Evolutionary conservation across 768 basidiomycete genomes (phyloP).

Genomic region (Leccinum incarnatum): DNA sequence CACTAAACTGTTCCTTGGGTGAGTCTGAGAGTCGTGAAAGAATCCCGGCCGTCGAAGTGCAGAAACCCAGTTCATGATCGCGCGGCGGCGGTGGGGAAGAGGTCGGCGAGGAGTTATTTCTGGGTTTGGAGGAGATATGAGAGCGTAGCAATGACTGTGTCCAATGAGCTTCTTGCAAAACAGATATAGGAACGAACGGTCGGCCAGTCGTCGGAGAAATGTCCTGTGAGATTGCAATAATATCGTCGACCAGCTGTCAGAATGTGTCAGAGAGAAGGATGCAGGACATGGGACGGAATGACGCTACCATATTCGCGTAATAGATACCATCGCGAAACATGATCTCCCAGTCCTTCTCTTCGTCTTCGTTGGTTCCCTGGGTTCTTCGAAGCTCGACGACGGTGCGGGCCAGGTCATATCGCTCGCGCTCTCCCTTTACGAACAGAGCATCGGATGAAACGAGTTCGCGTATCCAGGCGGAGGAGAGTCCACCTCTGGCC

Average conservation of each 20-base stretch:
- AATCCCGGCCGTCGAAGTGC: constrained; percentile 54
- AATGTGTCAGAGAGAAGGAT: constrained; percentile 6
- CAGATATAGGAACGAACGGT: constrained; percentile 63
- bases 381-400: constrained; percentile 73
- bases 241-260: constrained; percentile 72
- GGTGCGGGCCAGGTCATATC: constrained; percentile 74
- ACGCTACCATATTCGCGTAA: constrained; percentile 79
- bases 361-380: constrained; percentile 50
- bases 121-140: constrained; percentile 46
- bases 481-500: constrained; percentile 69
- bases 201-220: constrained; percentile 66
- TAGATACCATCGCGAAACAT: constrained; percentile 80
- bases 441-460: constrained; percentile 80
- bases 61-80: constrained; percentile 68
- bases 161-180: constrained; percentile 82
- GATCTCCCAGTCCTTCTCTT: constrained; percentile 66
- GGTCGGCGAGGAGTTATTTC: constrained; percentile 27
- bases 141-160: constrained; percentile 64
- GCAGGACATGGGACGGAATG: neutral
- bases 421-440: constrained; percentile 69
- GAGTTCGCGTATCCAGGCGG: constrained; percentile 71
- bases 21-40: constrained; percentile 29
- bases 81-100: constrained; percentile 34
- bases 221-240: constrained; percentile 71
- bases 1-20: constrained; percentile 7